These are phyloP conservation scores for Globisporangium cylindrosporum DNA, from an alignment of 352 stramenopile species.

Conservation along the genomic window DNA sequence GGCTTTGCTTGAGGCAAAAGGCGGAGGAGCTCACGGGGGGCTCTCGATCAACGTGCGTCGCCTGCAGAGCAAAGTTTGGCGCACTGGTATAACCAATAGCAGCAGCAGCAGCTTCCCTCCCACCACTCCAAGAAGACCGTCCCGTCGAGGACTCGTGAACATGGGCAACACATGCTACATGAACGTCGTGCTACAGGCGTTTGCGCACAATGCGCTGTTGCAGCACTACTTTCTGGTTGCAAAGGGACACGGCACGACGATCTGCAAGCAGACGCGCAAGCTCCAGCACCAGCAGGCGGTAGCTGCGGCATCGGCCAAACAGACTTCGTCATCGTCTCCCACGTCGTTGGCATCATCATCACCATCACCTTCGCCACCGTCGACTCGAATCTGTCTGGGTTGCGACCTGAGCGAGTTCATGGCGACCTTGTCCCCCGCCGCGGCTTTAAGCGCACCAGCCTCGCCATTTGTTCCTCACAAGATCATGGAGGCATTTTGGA, in stretches of 20 bases:
- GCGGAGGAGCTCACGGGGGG: neutral
- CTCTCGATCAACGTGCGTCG: neutral
- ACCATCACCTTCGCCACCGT: slow-evolving; percentile 14
- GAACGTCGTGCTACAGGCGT: slow-evolving; percentile 73
- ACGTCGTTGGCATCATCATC: slow-evolving; percentile 7
- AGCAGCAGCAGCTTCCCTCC: slow-evolving; percentile 20
- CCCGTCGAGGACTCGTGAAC: slow-evolving; percentile 65
- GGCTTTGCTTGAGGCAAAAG: slow-evolving; percentile 13
- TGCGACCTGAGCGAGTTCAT: slow-evolving; percentile 60
- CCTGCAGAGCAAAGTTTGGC: slow-evolving; percentile 15
- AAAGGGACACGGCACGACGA: slow-evolving; percentile 54
- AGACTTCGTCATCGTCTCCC: neutral
- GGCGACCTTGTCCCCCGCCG: slow-evolving; percentile 26
- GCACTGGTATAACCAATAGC: slow-evolving; percentile 7
- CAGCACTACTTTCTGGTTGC: slow-evolving; percentile 72
- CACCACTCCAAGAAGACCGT: slow-evolving; percentile 16
- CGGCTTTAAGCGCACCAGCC: slow-evolving; percentile 7
- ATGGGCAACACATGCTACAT: slow-evolving; percentile 88
- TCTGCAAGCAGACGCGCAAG: slow-evolving; percentile 57
- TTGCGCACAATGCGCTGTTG: slow-evolving; percentile 68
- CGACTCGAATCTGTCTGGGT: slow-evolving; percentile 39
- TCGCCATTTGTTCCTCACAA: slow-evolving; percentile 58
- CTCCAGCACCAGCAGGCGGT: slow-evolving; percentile 10
- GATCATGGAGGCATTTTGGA: slow-evolving; percentile 61
- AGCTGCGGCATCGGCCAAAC: neutral